Evolutionary conservation across 352 stramenopile genomes (phyloP), one percentile per base, ranked within the genome.

Genomic region (Stramenopiles sp.): DNA sequence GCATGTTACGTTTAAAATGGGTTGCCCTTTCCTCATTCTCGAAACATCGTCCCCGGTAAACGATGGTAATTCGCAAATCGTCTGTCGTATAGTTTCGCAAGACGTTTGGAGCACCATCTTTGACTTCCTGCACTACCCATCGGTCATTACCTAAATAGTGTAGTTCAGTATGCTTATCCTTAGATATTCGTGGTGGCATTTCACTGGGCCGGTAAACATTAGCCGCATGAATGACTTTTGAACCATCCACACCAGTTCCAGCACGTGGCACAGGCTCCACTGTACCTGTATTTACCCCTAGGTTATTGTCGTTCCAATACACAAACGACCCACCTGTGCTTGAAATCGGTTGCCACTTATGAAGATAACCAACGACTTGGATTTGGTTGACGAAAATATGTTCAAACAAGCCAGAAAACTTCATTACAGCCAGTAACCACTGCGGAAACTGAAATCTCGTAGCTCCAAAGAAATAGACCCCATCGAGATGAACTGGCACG

Each of bases 341-440:
- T 22, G 85, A 32, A 22, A 30, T 81, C 55, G 55, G 55, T 27
- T 71, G 22, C 84, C 82, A 87, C n/a, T 84, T n/a, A 55, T 84
- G 82, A 0, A 86, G 55, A 67, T 86, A 86, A 30, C 80, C 82
- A 27, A 86, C 84, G 22, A 86, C 82, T 67, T 86, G 84, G 0
- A 87, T 75, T 76, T 86, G 84, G 0, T 85, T 14, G 67, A 86
- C 76, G 32, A 86, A 87, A 7, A 85, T 22, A 7, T 85, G 83
- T 22, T 87, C 33, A 27, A 82, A 86, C 14, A 86, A 33, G 7
- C 82, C 80, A 1, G 76, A 85, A 25, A 86, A 86, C 33, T 44
- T 81, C 84, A 86, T 86, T 67, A 75, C 75, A 27, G 82, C 84
- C 8, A 86, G 81, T 27, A 86, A 55, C 84, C 84, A 86, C 75